phyloP scores from a whole-genome alignment of 75 land plant species.

The Cunninghamia lanceolata region DNA sequence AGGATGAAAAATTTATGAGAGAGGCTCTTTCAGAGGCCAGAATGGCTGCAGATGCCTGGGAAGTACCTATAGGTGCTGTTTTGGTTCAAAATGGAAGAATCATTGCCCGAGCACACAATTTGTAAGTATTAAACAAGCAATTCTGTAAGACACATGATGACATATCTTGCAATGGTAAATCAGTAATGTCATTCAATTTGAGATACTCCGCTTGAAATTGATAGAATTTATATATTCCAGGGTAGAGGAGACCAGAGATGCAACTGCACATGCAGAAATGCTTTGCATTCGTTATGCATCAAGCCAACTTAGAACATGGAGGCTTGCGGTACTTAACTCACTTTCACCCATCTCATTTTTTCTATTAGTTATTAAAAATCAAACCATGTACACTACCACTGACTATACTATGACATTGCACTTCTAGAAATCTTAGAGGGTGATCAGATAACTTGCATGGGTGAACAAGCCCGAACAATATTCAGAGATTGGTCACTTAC shows the following conservation, averaged over 20 bases:
- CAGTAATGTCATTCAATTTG: not conserved
- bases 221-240: slow-evolving; percentile 32
- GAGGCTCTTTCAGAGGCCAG: slow-evolving; percentile 83
- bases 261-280: slow-evolving; percentile 98
- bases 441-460: not conserved
- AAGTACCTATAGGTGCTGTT: slow-evolving; percentile 95
- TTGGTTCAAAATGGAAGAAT: slow-evolving; percentile 72
- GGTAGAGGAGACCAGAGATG: slow-evolving; percentile 78
- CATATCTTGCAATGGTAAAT: not conserved
- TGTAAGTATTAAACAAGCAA: slow-evolving; percentile 34
- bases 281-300: slow-evolving; percentile 91
- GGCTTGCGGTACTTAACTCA: slow-evolving; percentile 58
- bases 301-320: slow-evolving; percentile 62
- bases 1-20: slow-evolving; percentile 81
- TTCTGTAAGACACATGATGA: not conserved
- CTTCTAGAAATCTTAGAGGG: not conserved
- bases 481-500: not conserved
- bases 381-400: not conserved
- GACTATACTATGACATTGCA: not conserved
- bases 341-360: not conserved
- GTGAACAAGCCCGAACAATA: not conserved
- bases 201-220: slow-evolving; percentile 11
- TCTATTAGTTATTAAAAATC: not conserved
- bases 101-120: slow-evolving; percentile 79
- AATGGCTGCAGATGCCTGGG: slow-evolving; percentile 78